These are phyloP conservation scores for Trichoderma sp. DNA, from an alignment of 2,329 filamentous ascomycete genomes.

Conservation along the genomic window DNA sequence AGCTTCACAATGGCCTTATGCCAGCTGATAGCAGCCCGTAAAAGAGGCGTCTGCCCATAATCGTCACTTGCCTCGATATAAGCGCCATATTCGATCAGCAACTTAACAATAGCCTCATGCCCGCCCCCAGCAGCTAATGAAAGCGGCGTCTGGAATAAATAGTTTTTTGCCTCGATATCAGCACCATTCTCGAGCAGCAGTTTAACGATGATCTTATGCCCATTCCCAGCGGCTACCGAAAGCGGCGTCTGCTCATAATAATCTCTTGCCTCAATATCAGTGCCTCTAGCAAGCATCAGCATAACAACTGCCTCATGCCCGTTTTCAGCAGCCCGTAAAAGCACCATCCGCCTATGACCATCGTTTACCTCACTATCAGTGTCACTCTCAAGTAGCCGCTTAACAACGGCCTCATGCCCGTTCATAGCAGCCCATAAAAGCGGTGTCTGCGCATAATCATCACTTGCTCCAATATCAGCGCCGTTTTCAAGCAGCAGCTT, in stretches of 20 bases:
- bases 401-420: background rate
- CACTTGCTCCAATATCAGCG: background rate
- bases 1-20: too few species aligned
- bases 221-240: too few species aligned
- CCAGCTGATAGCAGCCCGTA: too few species aligned
- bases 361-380: background rate
- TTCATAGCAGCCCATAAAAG: background rate
- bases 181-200: too few species aligned
- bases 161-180: too few species aligned
- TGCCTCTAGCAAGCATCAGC: too few species aligned
- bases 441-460: background rate
- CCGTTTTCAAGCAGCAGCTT: too few species aligned
- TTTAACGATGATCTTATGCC: too few species aligned
- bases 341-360: background rate
- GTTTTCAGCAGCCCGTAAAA: background rate
- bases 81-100: background rate
- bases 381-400: background rate
- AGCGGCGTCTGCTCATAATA: too few species aligned
- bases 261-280: too few species aligned
- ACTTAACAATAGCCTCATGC: background rate
- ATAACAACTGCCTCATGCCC: too few species aligned
- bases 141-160: too few species aligned
- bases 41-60: background rate
- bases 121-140: background rate
- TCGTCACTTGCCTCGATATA: background rate